These are phyloP conservation scores for Paralagenidium karlingii DNA, from an alignment of 352 stramenopile genomes.

Conservation along the genomic window DNA sequence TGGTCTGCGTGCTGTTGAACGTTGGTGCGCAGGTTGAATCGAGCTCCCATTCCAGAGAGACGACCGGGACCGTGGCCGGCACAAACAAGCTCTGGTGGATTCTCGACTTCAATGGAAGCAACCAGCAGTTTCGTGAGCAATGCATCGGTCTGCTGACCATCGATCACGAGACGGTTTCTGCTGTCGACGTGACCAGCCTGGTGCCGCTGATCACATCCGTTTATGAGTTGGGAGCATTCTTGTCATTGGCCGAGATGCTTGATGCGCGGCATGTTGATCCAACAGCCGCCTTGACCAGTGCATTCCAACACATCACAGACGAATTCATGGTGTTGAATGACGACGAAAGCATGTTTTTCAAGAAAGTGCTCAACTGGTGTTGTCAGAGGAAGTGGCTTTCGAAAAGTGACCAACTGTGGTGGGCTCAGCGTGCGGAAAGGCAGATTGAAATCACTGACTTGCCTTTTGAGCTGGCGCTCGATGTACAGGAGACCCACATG, in stretches of 20 bases:
- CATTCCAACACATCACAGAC: constrained; percentile 12
- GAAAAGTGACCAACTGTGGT: constrained; percentile 7
- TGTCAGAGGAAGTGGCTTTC: constrained; percentile 5
- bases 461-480: constrained; percentile 15
- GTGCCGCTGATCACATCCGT: constrained; percentile 18
- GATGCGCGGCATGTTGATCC: too few relatives aligned
- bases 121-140: too few relatives aligned
- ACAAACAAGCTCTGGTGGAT: too few relatives aligned
- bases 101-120: too few relatives aligned
- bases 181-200: constrained; percentile 8
- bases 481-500: constrained; percentile 8
- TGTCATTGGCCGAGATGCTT: constrained; percentile 6
- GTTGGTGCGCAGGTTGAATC: too few relatives aligned
- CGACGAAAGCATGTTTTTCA: constrained; percentile 14
- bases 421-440: constrained; percentile 16
- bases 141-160: too few relatives aligned
- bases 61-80: too few relatives aligned
- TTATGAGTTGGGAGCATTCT: constrained; percentile 14
- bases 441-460: constrained; percentile 18
- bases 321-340: constrained; percentile 19
- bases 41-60: too few relatives aligned
- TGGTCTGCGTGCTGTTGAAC: too few relatives aligned
- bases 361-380: constrained; percentile 13
- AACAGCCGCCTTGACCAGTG: constrained; percentile 8
- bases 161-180: too few relatives aligned